These are phyloP conservation scores for Daedalea quercina DNA, from an alignment of 768 basidiomycete genomes.

Conservation along the genomic window DNA sequence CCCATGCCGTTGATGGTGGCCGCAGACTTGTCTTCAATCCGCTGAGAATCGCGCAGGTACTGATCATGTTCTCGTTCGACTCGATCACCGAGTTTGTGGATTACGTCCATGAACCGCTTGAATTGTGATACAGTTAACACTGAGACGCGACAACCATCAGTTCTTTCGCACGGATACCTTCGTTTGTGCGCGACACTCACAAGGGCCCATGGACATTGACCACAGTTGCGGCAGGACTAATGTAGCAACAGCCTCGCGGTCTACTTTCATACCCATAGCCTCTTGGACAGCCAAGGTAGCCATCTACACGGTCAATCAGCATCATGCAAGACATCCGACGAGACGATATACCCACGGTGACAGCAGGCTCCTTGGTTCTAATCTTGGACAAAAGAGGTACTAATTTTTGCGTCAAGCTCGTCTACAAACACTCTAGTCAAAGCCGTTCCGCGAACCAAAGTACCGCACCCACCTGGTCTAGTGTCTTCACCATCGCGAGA, in stretches of 20 bases:
- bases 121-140: conserved; percentile 86
- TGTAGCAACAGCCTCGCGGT: conserved; percentile 73
- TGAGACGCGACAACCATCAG: conserved; percentile 18
- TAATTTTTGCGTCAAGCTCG: conserved; percentile 88
- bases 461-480: conserved; percentile 62
- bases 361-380: conserved; percentile 91
- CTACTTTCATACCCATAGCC: conserved; percentile 93
- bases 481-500: conserved; percentile 78
- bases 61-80: conserved; percentile 92
- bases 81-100: conserved; percentile 69
- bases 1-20: conserved; percentile 36
- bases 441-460: too few relatives aligned
- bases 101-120: conserved; percentile 84
- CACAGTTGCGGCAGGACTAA: conserved; percentile 63
- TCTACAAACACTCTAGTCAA: conserved; percentile 31
- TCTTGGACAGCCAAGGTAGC: conserved; percentile 87
- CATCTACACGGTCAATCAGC: conserved; percentile 43
- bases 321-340: background rate
- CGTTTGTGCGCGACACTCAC: conserved; percentile 36
- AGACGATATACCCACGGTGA: conserved; percentile 54
- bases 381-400: conserved; percentile 94
- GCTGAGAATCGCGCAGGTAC: conserved; percentile 87
- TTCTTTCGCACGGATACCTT: background rate
- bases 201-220: conserved; percentile 95
- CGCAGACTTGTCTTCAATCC: conserved; percentile 74